Conservation (phyloP, 2,329 filamentous ascomycete species). For the Trichoderma pleuroti region DNA sequence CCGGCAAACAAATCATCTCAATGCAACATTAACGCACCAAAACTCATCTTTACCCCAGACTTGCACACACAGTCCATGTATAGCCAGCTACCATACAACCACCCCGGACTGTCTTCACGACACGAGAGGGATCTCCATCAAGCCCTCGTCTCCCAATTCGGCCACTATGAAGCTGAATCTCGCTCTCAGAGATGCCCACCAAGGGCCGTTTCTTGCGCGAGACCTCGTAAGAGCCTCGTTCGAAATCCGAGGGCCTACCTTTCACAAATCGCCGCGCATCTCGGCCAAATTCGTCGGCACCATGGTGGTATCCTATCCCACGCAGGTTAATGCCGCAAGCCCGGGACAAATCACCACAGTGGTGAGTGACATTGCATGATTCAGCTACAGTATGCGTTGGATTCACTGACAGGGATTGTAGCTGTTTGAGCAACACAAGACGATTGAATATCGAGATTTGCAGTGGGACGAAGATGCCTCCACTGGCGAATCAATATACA, state of each 20-base stretch:
- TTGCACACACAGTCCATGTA: not conserved
- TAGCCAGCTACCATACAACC: not conserved
- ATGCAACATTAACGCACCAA: not conserved
- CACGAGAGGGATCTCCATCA: slow-evolving; percentile 5
- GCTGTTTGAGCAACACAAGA: slow-evolving; percentile 7
- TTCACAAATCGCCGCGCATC: slow-evolving; percentile 15
- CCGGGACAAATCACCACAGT: not conserved
- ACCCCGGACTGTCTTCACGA: not conserved
- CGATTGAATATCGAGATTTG: not conserved
- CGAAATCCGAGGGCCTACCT: slow-evolving; percentile 5
- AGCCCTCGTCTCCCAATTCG: not conserved
- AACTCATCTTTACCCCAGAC: not conserved
- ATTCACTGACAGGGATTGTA: not conserved
- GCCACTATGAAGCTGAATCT: slow-evolving; percentile 15
- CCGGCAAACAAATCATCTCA: not conserved
- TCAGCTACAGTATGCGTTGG: not conserved
- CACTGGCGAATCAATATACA: slow-evolving; percentile 5
- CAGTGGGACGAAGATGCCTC: not conserved
- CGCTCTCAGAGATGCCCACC: not conserved
- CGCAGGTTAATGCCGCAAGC: slow-evolving; percentile 4
- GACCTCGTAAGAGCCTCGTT: slow-evolving; percentile 2
- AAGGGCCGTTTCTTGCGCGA: not conserved
- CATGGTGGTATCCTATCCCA: slow-evolving; percentile 5
- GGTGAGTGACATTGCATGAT: not conserved
- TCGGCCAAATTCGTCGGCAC: slow-evolving; percentile 3